Percentiles rank a stretch among this genome's conserved stretches.
Conservation (phyloP, 768 basidiomycete genomes). For the Boletus reticuloceps region DNA sequence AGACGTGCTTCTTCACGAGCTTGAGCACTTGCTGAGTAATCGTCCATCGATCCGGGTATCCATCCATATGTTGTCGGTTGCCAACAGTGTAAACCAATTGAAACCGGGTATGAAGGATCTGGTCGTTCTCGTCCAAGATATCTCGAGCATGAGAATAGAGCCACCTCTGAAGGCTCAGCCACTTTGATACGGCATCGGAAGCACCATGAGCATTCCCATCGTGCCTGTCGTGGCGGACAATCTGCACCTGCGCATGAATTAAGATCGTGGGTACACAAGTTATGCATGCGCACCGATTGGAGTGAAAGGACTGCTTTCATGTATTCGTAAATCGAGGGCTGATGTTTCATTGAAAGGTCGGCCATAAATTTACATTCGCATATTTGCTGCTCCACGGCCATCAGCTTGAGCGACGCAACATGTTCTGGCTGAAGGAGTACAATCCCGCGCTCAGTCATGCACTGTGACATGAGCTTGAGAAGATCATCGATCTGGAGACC, state of each 20-base stretch:
- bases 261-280: background rate
- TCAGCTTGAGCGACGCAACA: too few species aligned
- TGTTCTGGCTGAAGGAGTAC: too few species aligned
- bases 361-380: too few species aligned
- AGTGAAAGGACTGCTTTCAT: constrained; percentile 21
- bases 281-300: background rate
- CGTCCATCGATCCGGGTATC: too few species aligned
- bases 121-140: too few species aligned
- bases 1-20: constrained; percentile 7
- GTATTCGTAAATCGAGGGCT: constrained; percentile 3
- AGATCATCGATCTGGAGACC: constrained; percentile 18
- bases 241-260: background rate
- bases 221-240: too few species aligned
- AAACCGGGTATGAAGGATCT: too few species aligned
- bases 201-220: background rate
- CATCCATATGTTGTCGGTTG: too few species aligned
- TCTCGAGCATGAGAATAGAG: too few species aligned
- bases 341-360: too few species aligned
- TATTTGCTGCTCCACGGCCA: too few species aligned
- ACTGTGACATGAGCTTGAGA: constrained; percentile 34
- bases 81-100: too few species aligned
- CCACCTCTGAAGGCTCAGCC: constrained; percentile 18
- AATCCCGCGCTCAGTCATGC: constrained; percentile 12
- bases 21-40: background rate
- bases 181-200: background rate